phyloP scores from a whole-genome alignment of 2,329 filamentous ascomycete genomes.

The Epichloe brachyelytri region DNA sequence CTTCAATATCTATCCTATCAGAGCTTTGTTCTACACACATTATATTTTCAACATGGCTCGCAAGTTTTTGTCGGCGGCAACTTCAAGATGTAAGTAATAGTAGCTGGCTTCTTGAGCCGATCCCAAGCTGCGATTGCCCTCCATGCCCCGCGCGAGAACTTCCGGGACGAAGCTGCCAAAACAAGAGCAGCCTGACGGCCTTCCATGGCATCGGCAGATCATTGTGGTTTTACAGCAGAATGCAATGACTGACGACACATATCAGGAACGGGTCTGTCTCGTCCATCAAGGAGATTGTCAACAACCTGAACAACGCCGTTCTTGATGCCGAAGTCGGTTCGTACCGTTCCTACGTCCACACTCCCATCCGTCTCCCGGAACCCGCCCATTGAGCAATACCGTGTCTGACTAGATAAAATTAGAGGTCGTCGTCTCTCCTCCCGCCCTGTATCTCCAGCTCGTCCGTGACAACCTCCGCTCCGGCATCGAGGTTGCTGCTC shows the following conservation, averaged over 20 bases:
- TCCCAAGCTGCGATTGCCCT: conserved; percentile 11
- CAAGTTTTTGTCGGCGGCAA: conserved; percentile 96
- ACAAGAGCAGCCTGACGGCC: conserved; percentile 15
- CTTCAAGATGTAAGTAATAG: conserved; percentile 82
- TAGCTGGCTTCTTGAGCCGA: not conserved
- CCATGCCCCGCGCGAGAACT: conserved; percentile 10
- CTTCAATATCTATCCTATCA: not conserved
- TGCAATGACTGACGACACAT: conserved; percentile 5
- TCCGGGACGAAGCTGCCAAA: conserved; percentile 12
- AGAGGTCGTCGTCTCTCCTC: conserved; percentile 94
- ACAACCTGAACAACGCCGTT: conserved; percentile 74
- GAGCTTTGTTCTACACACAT: not conserved
- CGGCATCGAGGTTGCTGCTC: conserved; percentile 75
- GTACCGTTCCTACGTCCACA: conserved; percentile 17
- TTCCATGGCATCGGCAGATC: not conserved
- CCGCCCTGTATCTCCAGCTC: conserved; percentile 78
- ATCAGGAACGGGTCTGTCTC: conserved; percentile 82
- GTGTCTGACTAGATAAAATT: conserved; percentile 7
- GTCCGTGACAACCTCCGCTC: conserved; percentile 65
- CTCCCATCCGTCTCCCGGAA: not conserved
- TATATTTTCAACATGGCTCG: conserved; percentile 53
- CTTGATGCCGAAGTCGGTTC: conserved; percentile 64
- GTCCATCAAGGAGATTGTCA: conserved; percentile 82
- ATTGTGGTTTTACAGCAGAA: not conserved
- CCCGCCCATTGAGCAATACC: not conserved